phyloP scores from a whole-genome alignment of 495 filamentous ascomycete genomes.

The Recurvomyces mirabilis region DNA sequence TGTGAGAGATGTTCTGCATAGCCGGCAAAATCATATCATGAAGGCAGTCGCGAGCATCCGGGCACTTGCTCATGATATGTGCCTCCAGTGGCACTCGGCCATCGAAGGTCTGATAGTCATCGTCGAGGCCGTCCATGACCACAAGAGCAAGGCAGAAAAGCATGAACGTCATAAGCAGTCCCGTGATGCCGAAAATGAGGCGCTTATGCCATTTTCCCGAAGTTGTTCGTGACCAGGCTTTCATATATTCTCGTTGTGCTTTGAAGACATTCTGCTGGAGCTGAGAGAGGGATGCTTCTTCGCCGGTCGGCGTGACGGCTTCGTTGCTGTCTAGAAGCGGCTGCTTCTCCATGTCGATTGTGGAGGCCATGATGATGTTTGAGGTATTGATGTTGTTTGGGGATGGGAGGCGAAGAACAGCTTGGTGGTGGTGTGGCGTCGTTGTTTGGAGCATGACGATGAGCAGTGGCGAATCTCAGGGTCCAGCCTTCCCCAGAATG shows the following conservation, averaged over 20 bases:
- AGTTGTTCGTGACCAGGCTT: constrained; percentile 16
- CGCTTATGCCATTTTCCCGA: constrained; percentile 15
- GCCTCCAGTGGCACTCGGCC: constrained; percentile 63
- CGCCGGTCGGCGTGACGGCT: not conserved
- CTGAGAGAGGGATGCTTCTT: constrained; percentile 12
- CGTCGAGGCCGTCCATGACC: constrained; percentile 6
- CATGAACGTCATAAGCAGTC: constrained; percentile 6
- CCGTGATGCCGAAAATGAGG: constrained; percentile 15
- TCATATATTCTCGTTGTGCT: constrained; percentile 18
- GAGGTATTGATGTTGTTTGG: not conserved
- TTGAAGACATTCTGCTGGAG: constrained; percentile 15
- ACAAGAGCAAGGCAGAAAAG: constrained; percentile 16
- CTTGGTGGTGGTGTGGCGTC: no score
- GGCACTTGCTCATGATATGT: constrained; percentile 91
- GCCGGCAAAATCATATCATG: constrained; percentile 70
- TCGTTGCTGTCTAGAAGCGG: constrained; percentile 12
- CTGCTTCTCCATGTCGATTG: constrained; percentile 20
- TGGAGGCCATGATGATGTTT: constrained; percentile 4
- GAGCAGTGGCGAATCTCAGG: no score
- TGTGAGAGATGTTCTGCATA: constrained; percentile 68
- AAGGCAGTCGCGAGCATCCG: constrained; percentile 58
- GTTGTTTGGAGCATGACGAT: constrained; percentile 1
- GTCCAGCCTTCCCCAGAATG: no score
- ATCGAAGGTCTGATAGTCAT: not conserved
- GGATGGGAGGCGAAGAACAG: not conserved